Evolutionary conservation across 2,329 filamentous ascomycete genomes (phyloP), one percentile per base, ranked within the genome.

Genomic region (Rhynchosporium secalis): DNA sequence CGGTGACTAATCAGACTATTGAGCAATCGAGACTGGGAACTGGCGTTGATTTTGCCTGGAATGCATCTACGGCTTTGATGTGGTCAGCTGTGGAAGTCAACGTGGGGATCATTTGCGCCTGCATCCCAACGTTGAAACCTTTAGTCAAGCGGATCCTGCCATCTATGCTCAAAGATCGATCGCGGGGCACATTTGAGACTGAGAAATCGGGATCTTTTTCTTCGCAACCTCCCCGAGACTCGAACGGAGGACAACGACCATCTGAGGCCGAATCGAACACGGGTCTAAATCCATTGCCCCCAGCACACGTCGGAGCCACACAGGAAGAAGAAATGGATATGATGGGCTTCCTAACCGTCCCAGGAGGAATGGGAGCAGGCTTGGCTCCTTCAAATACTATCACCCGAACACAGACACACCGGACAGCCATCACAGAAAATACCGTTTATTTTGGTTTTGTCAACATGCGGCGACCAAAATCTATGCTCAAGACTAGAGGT

Each of bases 81-180:
- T 98, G 93, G 94, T 94, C 90, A 15, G 90, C 89, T 12, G 86
- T 97, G 59, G 93, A 97, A 75, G 92, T 96, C 72, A 95, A 96
- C 68, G 81, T 96, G 1, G 93, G 92, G 20, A 92, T 97, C 69
- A 88, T 92, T 66, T 96, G 91, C 72, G 93, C 90, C 47, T 96
- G 92, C 70, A 90, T 97, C n/a, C 94, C 94, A 8, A 94, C 90
- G 0, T 78, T 97, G 65, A 97, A 97, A 73, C 93, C 94, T 1
- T 79, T 98, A 6, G 86, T 94, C 60, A 84, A 90, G 67, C 65
- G 58, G 2, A 70, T 73, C 33, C 15, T 72, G 13, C 72, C 72
- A 36, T 55, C 67, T 1, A 72, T 72, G 68, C 68, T 72, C 28
- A 68, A 57, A 6, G 68, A 72, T 62, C 68, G 46, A 2, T 61